Base-by-base conservation (phyloP, 169 alveolate genomes). In the Theileria orientalis region DNA sequence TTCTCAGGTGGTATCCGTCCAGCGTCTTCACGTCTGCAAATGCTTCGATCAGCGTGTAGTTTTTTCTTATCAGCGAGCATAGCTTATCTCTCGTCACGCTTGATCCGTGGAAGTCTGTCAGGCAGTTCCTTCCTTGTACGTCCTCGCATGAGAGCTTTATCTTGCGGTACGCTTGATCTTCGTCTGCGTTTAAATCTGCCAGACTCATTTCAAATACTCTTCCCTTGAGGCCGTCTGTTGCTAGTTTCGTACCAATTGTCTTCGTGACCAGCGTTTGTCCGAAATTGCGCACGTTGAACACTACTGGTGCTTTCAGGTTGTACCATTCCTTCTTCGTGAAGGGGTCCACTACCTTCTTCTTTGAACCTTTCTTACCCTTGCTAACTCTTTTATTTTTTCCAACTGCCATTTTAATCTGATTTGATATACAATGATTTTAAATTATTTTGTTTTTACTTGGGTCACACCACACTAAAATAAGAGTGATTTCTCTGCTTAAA, bases 31-130 rank as follows among this genome's bases (percentile, higher is more conserved):
- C 98, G 63, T 97, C 99, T 49, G 97, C 96, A 84, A 86, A 96
- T 78, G 98, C 98, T 85, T 97, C 99, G 66, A 97, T 95, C 57
- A 96, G 92, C 32, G 99, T 91, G 86, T 96, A 98, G 95, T 98
- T 96, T 88, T 97, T 97, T 85, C 98, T 91, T 64, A 97, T 94
- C 82, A 97, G 90, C 27, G 98, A 96, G 91, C 99, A 96, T 61
- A 95, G 90, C 90, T 94, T 92, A 88, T 97, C 99, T 73, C 99
- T 94, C 19, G 99, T 97, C 85, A 96, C 90, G 84, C 96, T 96
- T 93, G 97, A 85, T 35, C 99, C 99, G 82, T 97, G 96, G 93
- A 97, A 96, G 92, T 94, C 97, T 9, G 99, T 96, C 76, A 94
- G 88, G 87, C 99, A 96, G 80, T 91, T 92, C 67, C 93, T 92